Base-by-base conservation (phyloP, 2,329 filamentous ascomycete species). In the Xylaria sp. region DNA sequence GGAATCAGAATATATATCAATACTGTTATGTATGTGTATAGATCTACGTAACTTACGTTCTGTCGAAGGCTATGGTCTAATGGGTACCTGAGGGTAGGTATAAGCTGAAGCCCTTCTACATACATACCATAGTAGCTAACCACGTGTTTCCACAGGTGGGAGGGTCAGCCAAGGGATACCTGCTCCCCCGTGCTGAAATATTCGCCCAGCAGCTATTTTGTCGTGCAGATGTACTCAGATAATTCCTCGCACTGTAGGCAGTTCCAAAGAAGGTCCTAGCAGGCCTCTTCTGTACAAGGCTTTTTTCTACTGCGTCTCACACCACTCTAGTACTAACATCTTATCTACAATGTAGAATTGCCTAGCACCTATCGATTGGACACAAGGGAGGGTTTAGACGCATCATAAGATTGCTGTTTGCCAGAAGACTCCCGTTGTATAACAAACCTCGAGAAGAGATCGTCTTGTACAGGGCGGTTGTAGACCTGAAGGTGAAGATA, bases 161-260 rank as follows among this genome's bases (percentile, higher is more conserved):
- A 65, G 56, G 52, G n/a, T 41, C 15, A 64, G 59, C 65, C n/a
- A 18, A 46, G 25, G 9, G 41, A 46, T 65, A 65, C 68, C 50
- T 62, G 56, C 15, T 44, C 48, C 5, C 65, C 59, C 60, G 68
- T 72, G 70, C 70, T 72, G 55, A 72, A n/a, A 72, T 70, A 70
- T 72, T 70, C 70, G 65, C 70, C 48, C 25, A 63, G 54, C 51
- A 50, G 20, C 41, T 28, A 39, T 46, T 44, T 56, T 68, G 68
- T 67, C 20, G 59, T 61, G 63, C 65, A 59, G 34, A 51, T 12
- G 46, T 52, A 18, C 57, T 13, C 8, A 32, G 12, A 20, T 28
- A 41, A 12, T n/a, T 41, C 28, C 18, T 20, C 59, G 10, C 46
- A 62, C 59, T 64, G 54, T 48, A n/a, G 6, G 34, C 28, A 55